Conservation (phyloP, 495 filamentous ascomycete genomes). For the Immersiella caudata region DNA sequence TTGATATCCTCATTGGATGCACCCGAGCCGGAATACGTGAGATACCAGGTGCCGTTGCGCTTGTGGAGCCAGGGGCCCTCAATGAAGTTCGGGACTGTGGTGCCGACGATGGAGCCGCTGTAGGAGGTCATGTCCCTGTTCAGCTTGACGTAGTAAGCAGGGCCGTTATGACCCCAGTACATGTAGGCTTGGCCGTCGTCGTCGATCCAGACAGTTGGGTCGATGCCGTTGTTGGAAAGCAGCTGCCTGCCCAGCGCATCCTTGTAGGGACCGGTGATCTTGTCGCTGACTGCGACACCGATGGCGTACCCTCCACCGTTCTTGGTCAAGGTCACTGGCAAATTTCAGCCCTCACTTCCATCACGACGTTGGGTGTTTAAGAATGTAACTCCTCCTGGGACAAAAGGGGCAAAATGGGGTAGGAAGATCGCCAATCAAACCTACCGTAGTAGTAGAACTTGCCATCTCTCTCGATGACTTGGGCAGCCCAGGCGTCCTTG, state of each 20-base stretch:
- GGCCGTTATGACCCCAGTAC: constrained; percentile 25
- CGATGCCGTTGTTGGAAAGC: constrained; percentile 35
- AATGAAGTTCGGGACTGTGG: constrained; percentile 30
- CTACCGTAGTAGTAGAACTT: constrained; percentile 42
- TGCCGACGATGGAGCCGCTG: constrained; percentile 26
- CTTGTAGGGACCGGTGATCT: constrained; percentile 36
- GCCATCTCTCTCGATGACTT: constrained; percentile 35
- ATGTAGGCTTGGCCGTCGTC: constrained; percentile 29
- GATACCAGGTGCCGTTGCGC: constrained; percentile 38
- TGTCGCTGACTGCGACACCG: constrained; percentile 34
- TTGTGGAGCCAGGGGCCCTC: constrained; percentile 42
- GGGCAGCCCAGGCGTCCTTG: constrained; percentile 27
- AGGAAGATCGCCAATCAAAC: too few species aligned
- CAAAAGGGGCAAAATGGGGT: too few species aligned
- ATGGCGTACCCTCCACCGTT: constrained; percentile 32
- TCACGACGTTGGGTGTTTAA: too few species aligned
- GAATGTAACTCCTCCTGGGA: too few species aligned
- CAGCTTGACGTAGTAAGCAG: constrained; percentile 36
- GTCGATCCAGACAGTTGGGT: constrained; percentile 25
- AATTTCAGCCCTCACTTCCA: too few species aligned
- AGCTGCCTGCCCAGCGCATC: constrained; percentile 36
- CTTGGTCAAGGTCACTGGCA: constrained; percentile 30
- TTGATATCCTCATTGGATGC: constrained; percentile 39
- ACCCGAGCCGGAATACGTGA: constrained; percentile 32
- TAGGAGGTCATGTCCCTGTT: constrained; percentile 41